Evolutionary conservation across 495 filamentous ascomycete species (phyloP).

Genomic region (Podospora pseudopauciseta): DNA sequence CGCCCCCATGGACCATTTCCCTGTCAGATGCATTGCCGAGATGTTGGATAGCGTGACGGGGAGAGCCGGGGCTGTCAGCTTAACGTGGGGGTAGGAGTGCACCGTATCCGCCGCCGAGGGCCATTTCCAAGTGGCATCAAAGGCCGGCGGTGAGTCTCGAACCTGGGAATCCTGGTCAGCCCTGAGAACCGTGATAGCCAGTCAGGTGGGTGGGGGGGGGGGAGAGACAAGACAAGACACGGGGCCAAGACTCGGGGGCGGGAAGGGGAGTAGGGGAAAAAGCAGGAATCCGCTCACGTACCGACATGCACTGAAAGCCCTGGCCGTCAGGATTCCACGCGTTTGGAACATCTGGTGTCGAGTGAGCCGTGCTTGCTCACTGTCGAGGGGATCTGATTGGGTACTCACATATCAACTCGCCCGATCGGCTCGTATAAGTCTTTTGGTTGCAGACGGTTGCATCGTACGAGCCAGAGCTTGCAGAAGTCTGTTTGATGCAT

Average conservation of each 20-base stretch:
- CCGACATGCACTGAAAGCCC: constrained; percentile 31
- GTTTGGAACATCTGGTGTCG: constrained; percentile 21
- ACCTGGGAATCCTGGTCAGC: constrained; percentile 22
- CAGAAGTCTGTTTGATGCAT: constrained; percentile 15
- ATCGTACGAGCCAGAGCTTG: constrained; percentile 20
- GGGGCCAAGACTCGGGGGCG: constrained; percentile 6
- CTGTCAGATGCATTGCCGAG: constrained; percentile 26
- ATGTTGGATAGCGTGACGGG: constrained; percentile 31
- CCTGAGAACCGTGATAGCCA: neutral
- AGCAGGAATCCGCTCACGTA: constrained; percentile 19
- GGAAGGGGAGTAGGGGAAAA: constrained; percentile 1
- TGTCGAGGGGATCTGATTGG: constrained; percentile 2
- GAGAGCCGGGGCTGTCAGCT: constrained; percentile 22
- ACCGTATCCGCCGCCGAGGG: constrained; percentile 20
- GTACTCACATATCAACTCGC: constrained; percentile 26
- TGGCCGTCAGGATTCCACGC: constrained; percentile 31
- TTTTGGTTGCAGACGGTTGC: constrained; percentile 24
- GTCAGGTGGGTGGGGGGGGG: neutral
- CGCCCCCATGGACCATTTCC: constrained; percentile 32
- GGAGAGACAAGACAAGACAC: neutral
- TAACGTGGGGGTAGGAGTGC: constrained; percentile 36
- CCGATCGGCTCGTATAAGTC: constrained; percentile 25
- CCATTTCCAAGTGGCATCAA: constrained; percentile 34
- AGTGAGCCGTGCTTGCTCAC: neutral
- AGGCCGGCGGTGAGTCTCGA: constrained; percentile 29